Base-by-base conservation (phyloP, 2,329 filamentous ascomycete genomes). In the Talaromyces marneffei region DNA sequence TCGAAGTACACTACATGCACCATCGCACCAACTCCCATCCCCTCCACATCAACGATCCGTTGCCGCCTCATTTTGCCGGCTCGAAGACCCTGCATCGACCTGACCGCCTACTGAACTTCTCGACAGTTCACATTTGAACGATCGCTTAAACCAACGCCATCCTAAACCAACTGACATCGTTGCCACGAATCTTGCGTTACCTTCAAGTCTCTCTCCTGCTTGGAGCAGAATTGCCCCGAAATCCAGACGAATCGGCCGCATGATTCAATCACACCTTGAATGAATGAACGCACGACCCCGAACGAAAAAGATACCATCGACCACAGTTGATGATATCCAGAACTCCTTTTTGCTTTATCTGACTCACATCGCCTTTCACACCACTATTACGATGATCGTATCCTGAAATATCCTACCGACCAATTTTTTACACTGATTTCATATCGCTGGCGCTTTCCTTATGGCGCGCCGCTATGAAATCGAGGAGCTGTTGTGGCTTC, bases 401-500 rank as follows among this genome's bases (percentile, higher is more conserved):
- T 33, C 16, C 3, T 52, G 7, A 52, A 52, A 52, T n/a, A 33
- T 12, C 14, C 29, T 12, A 31, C 46, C 29, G 4, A 33, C 18
- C 27, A 10, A 52, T 14, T 52, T 52, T 33, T 20, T 50, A 52
- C 33, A 33, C n/a, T 52, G 48, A 52, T 33, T 52, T 55, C 66
- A 65, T 66, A 68, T 67, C 2, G 31, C 39, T n/a, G 37, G 37
- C 67, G 27, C 23, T 31, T 16, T 50, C 57, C 65, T 65, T 64
- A 78, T 78, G 76, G 75, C 76, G 68, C 73, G 74, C 70, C 84
- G 85, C 80, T 97, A 97, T 76, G 84, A 89, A 65, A 82, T 85
- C 75, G 90, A 92, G 66, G 83, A 89, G 77, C 82, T 97, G 68
- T 80, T 91, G 69, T 82, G 83, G 74, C 80, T 97, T 70, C 85